Conservation (phyloP, 1,139 yeast species). For the Blastobotrys ciferrii region DNA sequence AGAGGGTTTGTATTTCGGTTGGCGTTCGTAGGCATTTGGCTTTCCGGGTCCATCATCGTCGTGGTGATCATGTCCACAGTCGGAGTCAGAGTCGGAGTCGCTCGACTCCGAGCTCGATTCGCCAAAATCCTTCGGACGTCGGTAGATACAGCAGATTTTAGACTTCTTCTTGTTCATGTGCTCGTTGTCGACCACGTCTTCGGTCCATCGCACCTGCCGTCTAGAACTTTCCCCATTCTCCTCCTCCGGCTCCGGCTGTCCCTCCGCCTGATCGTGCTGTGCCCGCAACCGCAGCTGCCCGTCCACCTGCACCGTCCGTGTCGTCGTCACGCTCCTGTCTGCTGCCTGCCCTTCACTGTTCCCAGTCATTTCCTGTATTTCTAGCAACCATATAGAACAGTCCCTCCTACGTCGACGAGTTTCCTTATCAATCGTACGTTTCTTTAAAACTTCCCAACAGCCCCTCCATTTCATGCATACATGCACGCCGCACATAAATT, state of each 20-base stretch:
- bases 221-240: slow-evolving; percentile 39
- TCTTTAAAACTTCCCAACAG: not conserved
- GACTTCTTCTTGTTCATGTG: slow-evolving; percentile 82
- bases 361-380: not conserved
- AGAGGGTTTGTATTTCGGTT: slow-evolving; percentile 28
- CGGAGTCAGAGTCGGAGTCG: slow-evolving; percentile 42
- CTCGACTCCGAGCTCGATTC: slow-evolving; percentile 50
- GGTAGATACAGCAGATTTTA: slow-evolving; percentile 93
- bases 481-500: too few species aligned
- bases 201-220: slow-evolving; percentile 74
- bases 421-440: too few species aligned
- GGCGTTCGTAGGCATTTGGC: slow-evolving; percentile 42
- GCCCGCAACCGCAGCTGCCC: slow-evolving; percentile 3
- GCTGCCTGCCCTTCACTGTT: not conserved
- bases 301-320: not conserved
- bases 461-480: too few species aligned
- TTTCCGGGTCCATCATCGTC: slow-evolving; percentile 19
- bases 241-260: not conserved
- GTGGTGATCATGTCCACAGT: slow-evolving; percentile 32
- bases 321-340: not conserved
- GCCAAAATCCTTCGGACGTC: slow-evolving; percentile 73
- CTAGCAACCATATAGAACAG: not conserved
- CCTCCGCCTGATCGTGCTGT: not conserved
- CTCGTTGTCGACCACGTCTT: slow-evolving; percentile 87
- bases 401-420: too few species aligned